Conservation (phyloP, 768 basidiomycete genomes). For the Mycena vitilis region DNA sequence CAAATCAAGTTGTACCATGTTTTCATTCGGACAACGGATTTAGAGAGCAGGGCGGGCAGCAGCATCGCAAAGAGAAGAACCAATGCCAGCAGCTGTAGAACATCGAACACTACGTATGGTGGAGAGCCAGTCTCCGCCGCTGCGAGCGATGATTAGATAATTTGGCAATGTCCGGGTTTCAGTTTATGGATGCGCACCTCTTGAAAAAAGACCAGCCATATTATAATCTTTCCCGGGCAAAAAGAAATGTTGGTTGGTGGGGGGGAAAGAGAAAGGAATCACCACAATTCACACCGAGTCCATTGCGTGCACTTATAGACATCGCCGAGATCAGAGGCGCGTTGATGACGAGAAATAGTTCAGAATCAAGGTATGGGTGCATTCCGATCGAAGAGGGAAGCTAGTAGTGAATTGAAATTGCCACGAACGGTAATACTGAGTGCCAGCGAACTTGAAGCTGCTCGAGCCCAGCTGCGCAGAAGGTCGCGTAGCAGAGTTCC, state of each 20-base stretch:
- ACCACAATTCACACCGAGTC: background rate
- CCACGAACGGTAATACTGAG: too few relatives aligned
- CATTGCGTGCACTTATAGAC: background rate
- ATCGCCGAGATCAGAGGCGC: background rate
- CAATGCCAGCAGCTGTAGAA: constrained; percentile 15
- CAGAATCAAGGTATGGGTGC: background rate
- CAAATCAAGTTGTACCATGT: constrained; percentile 32
- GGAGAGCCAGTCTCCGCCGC: constrained; percentile 20
- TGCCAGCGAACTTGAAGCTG: too few relatives aligned
- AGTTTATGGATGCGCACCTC: background rate
- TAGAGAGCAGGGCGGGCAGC: constrained; percentile 23
- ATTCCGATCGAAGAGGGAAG: background rate
- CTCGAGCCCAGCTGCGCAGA: too few relatives aligned
- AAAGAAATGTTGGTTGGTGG: background rate
- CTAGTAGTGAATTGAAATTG: too few relatives aligned
- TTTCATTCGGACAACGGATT: constrained; percentile 17
- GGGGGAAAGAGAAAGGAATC: background rate
- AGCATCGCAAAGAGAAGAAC: constrained; percentile 18
- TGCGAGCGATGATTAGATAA: background rate
- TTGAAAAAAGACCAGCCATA: background rate
- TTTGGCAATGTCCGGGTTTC: too few relatives aligned
- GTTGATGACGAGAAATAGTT: background rate
- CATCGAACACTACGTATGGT: constrained; percentile 23
- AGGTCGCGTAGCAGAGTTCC: too few relatives aligned
- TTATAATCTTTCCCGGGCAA: background rate